Percentiles rank a stretch among this genome's conserved stretches.
Conservation (phyloP, 192 early-diverging fungal species). For the Coemansia brasiliensis region DNA sequence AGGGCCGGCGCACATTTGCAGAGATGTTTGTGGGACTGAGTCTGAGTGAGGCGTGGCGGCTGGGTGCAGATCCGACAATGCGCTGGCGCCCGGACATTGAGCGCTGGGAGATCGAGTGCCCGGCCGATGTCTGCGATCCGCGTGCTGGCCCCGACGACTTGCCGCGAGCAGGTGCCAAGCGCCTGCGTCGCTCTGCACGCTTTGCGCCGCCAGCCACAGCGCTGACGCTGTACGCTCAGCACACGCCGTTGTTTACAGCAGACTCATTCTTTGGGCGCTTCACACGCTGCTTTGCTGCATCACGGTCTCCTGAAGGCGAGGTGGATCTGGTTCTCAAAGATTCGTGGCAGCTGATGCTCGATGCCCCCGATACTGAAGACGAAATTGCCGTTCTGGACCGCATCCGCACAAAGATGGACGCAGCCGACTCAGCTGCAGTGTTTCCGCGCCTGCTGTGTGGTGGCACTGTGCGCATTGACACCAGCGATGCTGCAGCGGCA, state of each 20-base stretch:
- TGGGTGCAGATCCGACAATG: slow-evolving; percentile 45
- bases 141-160: neutral
- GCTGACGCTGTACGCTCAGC: slow-evolving; percentile 24
- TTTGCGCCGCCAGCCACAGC: slow-evolving; percentile 10
- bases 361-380: slow-evolving; percentile 6
- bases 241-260: slow-evolving; percentile 30
- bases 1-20: slow-evolving; percentile 9
- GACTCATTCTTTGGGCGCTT: slow-evolving; percentile 47
- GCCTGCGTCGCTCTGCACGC: slow-evolving; percentile 18
- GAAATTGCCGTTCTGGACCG: slow-evolving; percentile 35
- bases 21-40: slow-evolving; percentile 8
- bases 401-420: slow-evolving; percentile 29
- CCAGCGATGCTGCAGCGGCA: slow-evolving; percentile 1
- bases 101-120: slow-evolving; percentile 44
- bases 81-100: slow-evolving; percentile 24
- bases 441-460: slow-evolving; percentile 38
- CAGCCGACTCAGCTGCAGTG: slow-evolving; percentile 8
- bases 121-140: slow-evolving; percentile 17
- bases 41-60: slow-evolving; percentile 30
- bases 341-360: slow-evolving; percentile 40
- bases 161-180: slow-evolving; percentile 5
- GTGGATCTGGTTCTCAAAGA: slow-evolving; percentile 41
- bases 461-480: slow-evolving; percentile 33
- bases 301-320: slow-evolving; percentile 9
- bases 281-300: slow-evolving; percentile 39